Evolutionary conservation across 768 basidiomycete species (phyloP).

Genomic region (Kwoniella sp.): DNA sequence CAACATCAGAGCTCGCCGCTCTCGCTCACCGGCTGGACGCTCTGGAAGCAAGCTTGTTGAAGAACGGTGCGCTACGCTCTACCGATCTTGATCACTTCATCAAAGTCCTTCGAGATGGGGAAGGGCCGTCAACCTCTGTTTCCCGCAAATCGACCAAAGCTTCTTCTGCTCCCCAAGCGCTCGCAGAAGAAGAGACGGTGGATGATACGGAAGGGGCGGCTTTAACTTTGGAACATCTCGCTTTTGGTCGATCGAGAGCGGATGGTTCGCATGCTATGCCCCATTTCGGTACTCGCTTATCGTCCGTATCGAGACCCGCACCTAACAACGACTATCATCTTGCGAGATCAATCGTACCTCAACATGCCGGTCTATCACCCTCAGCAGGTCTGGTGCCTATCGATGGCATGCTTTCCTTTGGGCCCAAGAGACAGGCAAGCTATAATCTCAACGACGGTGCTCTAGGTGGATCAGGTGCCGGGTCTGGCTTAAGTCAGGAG

Average conservation of each 20-base stretch:
- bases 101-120: conserved; percentile 18
- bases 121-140: background rate
- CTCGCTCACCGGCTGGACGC: conserved; percentile 50
- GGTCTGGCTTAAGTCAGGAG: conserved; percentile 18
- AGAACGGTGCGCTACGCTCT: conserved; percentile 42
- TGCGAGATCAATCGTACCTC: conserved; percentile 22
- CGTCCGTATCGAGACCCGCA: conserved; percentile 21
- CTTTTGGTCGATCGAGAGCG: conserved; percentile 48
- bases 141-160: conserved; percentile 4
- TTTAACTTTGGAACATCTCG: conserved; percentile 53
- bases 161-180: conserved; percentile 2
- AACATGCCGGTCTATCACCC: conserved; percentile 1
- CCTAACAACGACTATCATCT: conserved; percentile 50
- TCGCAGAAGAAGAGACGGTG: conserved; percentile 31
- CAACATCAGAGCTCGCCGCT: conserved; percentile 44
- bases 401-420: background rate
- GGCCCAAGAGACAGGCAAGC: background rate
- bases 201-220: conserved; percentile 55
- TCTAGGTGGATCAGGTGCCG: background rate
- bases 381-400: background rate
- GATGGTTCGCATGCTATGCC: conserved; percentile 41
- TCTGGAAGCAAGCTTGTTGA: conserved; percentile 48
- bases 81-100: conserved; percentile 48
- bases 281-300: conserved; percentile 36
- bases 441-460: background rate